phyloP scores from a whole-genome alignment of 768 basidiomycete species.

The Kwoniella botswanensis region DNA sequence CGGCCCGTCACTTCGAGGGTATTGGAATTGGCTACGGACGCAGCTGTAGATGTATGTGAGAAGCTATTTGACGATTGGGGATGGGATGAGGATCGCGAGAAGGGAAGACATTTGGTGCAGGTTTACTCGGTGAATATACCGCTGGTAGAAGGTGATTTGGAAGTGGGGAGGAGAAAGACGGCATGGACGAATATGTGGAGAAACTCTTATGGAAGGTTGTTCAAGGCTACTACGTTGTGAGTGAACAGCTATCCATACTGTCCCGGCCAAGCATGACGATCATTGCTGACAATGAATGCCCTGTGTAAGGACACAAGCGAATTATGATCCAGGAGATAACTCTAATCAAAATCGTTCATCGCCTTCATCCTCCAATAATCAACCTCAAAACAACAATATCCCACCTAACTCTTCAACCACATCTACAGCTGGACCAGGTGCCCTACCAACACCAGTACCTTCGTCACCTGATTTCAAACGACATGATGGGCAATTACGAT shows the following conservation, averaged over 20 bases:
- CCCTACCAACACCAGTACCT: conserved; percentile 37
- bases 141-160: conserved; percentile 70
- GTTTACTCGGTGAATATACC: conserved; percentile 73
- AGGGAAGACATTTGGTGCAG: conserved; percentile 65
- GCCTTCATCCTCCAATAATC: conserved; percentile 4
- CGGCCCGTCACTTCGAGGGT: conserved; percentile 69
- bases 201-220: conserved; percentile 80
- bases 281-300: background rate
- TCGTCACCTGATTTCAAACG: conserved; percentile 17
- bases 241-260: conserved; percentile 14
- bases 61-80: conserved; percentile 88
- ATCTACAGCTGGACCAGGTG: conserved; percentile 46
- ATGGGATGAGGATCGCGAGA: conserved; percentile 59
- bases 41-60: conserved; percentile 70
- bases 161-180: conserved; percentile 68
- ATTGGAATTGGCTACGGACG: conserved; percentile 73
- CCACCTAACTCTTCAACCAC: conserved; percentile 19
- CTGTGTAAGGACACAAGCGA: conserved; percentile 13
- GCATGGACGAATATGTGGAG: conserved; percentile 85
- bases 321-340: conserved; percentile 36
- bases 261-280: too few species aligned
- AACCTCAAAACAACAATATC: conserved; percentile 7
- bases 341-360: conserved; percentile 9
- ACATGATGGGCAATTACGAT: conserved; percentile 61
- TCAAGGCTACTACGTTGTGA: conserved; percentile 64